Evolutionary conservation across 2,329 filamentous ascomycete species (phyloP).

Genomic region (Neodidymelliopsis sp.): DNA sequence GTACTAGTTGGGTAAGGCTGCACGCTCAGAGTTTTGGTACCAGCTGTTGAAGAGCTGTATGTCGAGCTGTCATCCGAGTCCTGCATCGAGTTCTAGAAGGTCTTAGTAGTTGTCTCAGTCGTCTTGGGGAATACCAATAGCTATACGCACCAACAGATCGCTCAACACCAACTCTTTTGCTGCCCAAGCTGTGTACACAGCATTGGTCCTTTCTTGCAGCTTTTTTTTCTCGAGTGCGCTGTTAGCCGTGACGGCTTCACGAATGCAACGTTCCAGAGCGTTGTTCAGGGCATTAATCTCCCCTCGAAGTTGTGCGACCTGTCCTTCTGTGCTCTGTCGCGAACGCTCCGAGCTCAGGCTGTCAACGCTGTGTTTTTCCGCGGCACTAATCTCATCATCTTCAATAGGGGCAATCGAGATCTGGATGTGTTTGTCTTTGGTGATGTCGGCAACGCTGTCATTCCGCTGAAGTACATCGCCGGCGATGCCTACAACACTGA

Average conservation of each 20-base stretch:
- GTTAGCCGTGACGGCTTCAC: constrained; percentile 15
- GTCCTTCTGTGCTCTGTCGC: constrained; percentile 11
- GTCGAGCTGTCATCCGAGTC: constrained; percentile 18
- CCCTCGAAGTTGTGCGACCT: constrained; percentile 9
- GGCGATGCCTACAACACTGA: constrained; percentile 17
- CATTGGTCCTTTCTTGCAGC: constrained; percentile 18
- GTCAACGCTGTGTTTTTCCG: constrained; percentile 16
- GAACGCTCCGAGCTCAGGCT: constrained; percentile 10
- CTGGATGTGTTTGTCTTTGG: constrained; percentile 16
- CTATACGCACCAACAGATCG: constrained; percentile 11
- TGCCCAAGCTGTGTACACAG: constrained; percentile 16
- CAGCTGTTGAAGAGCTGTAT: constrained; percentile 11
- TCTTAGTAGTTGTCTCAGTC: not conserved
- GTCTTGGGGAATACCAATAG: not conserved
- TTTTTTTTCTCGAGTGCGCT: constrained; percentile 15
- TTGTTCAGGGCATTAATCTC: constrained; percentile 16
- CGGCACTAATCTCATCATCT: constrained; percentile 12
- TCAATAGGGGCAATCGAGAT: constrained; percentile 16
- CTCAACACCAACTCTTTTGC: constrained; percentile 15
- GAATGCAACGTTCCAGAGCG: constrained; percentile 18
- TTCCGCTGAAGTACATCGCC: constrained; percentile 18
- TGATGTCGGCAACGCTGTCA: constrained; percentile 11
- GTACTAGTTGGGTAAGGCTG: constrained; percentile 15
- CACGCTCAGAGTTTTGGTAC: constrained; percentile 6
- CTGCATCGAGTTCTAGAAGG: constrained; percentile 10